A percentile compares a stretch with the other conserved stretches of the same genome.
Evolutionary conservation across 2,329 filamentous ascomycete genomes (phyloP).

Genomic region (Paraconiothyrium sp.): DNA sequence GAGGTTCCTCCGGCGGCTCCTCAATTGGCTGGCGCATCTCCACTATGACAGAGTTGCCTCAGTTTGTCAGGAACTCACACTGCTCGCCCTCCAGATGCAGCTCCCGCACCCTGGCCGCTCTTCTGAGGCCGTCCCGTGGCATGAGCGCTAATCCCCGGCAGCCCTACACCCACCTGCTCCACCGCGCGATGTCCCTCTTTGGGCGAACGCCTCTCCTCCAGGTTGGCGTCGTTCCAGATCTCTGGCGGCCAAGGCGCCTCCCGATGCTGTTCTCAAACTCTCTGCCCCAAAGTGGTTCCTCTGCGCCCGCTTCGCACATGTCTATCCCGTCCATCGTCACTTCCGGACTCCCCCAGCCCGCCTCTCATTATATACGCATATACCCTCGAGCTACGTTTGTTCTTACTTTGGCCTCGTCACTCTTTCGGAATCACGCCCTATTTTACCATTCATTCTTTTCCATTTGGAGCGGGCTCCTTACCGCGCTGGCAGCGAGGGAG

Average conservation of each 20-base stretch:
- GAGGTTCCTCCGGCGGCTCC: constrained; percentile 23
- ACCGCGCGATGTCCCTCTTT: constrained; percentile 46
- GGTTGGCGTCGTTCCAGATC: constrained; percentile 52
- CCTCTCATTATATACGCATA: constrained; percentile 48
- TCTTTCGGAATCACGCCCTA: constrained; percentile 47
- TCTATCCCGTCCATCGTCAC: constrained; percentile 41
- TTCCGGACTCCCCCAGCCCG: constrained; percentile 43
- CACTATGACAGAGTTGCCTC: constrained; percentile 32
- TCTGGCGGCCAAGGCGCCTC: constrained; percentile 53
- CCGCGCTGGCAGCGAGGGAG: constrained; percentile 51
- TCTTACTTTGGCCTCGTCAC: constrained; percentile 52
- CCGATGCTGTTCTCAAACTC: constrained; percentile 51
- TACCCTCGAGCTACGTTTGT: constrained; percentile 41
- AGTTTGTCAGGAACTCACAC: constrained; percentile 42
- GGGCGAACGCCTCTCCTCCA: constrained; percentile 49
- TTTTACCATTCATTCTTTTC: constrained; percentile 37
- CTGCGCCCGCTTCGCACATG: constrained; percentile 47
- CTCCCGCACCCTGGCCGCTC: constrained; percentile 24
- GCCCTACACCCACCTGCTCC: constrained; percentile 45
- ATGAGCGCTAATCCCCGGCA: constrained; percentile 33
- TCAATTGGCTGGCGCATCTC: constrained; percentile 26
- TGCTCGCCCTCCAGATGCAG: constrained; percentile 34
- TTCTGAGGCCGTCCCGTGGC: constrained; percentile 25
- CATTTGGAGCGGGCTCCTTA: constrained; percentile 52
- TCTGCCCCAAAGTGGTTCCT: constrained; percentile 45